phyloP scores from a whole-genome alignment of 148 eudicot genomes.

The Chenopodium quinoa region DNA sequence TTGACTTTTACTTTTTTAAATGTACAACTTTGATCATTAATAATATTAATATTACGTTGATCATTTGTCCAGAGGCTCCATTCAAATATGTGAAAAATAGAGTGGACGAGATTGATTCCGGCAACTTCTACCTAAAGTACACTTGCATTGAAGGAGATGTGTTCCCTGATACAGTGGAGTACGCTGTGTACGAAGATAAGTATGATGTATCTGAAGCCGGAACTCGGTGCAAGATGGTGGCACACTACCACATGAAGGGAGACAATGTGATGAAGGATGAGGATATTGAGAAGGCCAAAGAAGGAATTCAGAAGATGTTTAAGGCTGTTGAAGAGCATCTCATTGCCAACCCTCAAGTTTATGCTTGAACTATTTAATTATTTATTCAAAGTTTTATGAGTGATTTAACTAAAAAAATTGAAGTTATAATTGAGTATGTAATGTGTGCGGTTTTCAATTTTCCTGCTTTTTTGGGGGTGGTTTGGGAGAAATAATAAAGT shows the following conservation, averaged over 20 bases:
- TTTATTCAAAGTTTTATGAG: neutral
- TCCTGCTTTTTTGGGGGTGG: too few species aligned
- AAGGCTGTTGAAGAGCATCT: conserved; percentile 29
- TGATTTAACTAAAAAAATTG: too few species aligned
- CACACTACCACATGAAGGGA: conserved; percentile 21
- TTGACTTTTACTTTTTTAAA: too few species aligned
- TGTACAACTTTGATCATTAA: too few species aligned
- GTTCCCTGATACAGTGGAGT: conserved; percentile 13
- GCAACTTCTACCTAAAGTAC: conserved; percentile 26
- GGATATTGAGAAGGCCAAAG: conserved; percentile 16
- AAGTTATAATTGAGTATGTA: neutral
- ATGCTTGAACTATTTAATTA: conserved; percentile 14
- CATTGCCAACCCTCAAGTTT: conserved; percentile 28
- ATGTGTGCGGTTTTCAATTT: neutral
- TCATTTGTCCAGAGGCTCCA: conserved; percentile 2
- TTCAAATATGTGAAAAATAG: conserved; percentile 16
- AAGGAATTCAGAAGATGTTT: conserved; percentile 17
- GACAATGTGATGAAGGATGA: conserved; percentile 17
- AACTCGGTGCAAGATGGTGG: conserved; percentile 12
- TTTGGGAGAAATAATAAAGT: too few species aligned
- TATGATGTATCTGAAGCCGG: conserved; percentile 2
- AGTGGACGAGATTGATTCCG: conserved; percentile 23
- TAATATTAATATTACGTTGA: too few species aligned
- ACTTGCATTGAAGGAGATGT: conserved; percentile 28
- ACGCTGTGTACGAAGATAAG: conserved; percentile 10